Evolutionary conservation across 306 rosid genomes (phyloP), one percentile per base, ranked within the genome.

Genomic region (Cucurbita moschata): DNA sequence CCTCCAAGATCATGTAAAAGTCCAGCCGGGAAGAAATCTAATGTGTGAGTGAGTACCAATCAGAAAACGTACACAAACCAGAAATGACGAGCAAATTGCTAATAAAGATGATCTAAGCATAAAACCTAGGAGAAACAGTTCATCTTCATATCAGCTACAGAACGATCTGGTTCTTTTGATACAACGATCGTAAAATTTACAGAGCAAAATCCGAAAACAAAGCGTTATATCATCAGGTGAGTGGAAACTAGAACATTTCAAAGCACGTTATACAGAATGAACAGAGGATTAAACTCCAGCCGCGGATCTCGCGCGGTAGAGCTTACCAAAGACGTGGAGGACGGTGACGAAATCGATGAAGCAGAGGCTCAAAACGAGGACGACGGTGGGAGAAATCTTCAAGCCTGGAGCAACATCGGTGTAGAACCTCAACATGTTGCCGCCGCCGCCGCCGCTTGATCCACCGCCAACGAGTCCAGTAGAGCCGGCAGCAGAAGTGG

Each of bases 261-360:
- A 18, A 10, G 6, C 35, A 63, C 23, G 35, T 5, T 10, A 64
- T 8, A n/a, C 70, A 9, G 7, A 66, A 9, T 10, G 3, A 0
- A 13, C 18, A 67, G 6, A 46, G 40, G 12, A 75, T 78, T 79
- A 88, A 15, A 75, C 92, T 19, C 81, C 85, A 5, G 74, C 89
- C 2, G 81, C 84, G 19, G 90, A 84, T 80, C 86, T 85, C 71
- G 81, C 75, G 69, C 82, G 89, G 12, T 86, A 86, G 65, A 86
- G 83, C 60, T 92, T 92, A 54, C 98, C 98, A 72, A 90, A 84
- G 72, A 92, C 96, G 81, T 92, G 98, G 70, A 92, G 96, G 26
- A 87, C 88, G 23, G 98, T 85, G 74, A 92, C 96, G 68, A 92
- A 92, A 52, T 88, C 96, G 81, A 92, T 92, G 96, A 92, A 92